Percentiles rank a stretch among this genome's conserved stretches.
These are phyloP conservation scores for Poa pratensis DNA, from an alignment of 176 grass and related monocot species.

Conservation along the genomic window DNA sequence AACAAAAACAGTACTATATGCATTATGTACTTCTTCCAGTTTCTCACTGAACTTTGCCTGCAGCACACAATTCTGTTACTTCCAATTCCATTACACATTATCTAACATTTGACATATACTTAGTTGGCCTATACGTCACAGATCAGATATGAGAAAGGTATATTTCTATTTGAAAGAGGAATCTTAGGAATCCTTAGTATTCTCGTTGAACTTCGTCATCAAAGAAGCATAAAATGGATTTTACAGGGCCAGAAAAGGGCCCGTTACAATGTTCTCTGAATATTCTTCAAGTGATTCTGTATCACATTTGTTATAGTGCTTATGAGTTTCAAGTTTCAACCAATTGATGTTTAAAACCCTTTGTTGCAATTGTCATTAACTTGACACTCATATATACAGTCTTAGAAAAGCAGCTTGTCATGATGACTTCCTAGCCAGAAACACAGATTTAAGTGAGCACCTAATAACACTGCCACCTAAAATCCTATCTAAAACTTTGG, in stretches of 20 bases:
- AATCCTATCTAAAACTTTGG: not conserved
- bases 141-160: not conserved
- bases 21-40: too few species aligned
- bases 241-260: not conserved
- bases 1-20: too few species aligned
- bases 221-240: conserved; percentile 21
- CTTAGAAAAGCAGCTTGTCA: not conserved
- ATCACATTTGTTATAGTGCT: not conserved
- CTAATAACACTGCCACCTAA: not conserved
- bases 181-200: not conserved
- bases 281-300: not conserved
- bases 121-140: not conserved
- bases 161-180: not conserved
- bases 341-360: not conserved
- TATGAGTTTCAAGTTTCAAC: conserved; percentile 29
- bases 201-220: not conserved
- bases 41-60: not conserved
- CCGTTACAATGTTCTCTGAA: not conserved
- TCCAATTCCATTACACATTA: not conserved
- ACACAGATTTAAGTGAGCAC: not conserved
- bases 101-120: not conserved
- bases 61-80: conserved; percentile 11
- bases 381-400: not conserved
- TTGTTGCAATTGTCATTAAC: not conserved
- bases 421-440: not conserved